A percentile compares a stretch with the other conserved stretches of the same genome.
phyloP scores from a whole-genome alignment of 1,139 yeast species.

The Meyerozyma carpophila region DNA sequence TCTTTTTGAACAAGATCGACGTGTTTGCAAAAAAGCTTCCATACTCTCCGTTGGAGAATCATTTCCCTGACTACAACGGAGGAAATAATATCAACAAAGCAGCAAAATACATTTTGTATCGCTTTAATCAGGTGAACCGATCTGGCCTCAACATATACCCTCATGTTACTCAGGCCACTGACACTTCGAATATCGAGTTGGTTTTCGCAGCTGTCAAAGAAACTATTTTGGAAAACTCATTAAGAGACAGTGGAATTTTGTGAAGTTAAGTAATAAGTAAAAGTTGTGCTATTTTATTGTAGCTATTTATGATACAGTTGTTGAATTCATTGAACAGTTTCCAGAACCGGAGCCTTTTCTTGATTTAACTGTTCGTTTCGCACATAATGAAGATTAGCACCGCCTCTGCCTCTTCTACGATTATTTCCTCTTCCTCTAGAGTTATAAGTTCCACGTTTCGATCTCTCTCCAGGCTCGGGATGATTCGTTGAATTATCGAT shows the following conservation, averaged over 20 bases:
- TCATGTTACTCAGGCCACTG: constrained; percentile 92
- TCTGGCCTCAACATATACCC: constrained; percentile 81
- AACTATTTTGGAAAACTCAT: constrained; percentile 77
- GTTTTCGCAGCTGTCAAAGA: constrained; percentile 92
- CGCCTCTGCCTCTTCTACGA: constrained; percentile 15
- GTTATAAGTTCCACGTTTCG: constrained; percentile 6
- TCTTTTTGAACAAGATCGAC: constrained; percentile 86
- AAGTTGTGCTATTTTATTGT: not conserved
- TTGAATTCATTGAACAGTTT: not conserved
- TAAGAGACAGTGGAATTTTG: constrained; percentile 80
- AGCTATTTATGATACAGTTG: not conserved
- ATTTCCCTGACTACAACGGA: constrained; percentile 88
- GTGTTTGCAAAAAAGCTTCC: constrained; percentile 83
- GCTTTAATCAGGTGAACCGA: constrained; percentile 81
- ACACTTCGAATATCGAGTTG: constrained; percentile 79
- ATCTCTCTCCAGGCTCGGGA: constrained; percentile 5
- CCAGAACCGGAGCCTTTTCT: not conserved
- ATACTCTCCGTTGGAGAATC: constrained; percentile 72
- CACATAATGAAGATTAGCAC: constrained; percentile 23
- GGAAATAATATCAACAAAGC: constrained; percentile 87
- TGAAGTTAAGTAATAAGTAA: constrained; percentile 11
- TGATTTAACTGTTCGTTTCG: constrained; percentile 12
- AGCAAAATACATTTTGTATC: constrained; percentile 89
- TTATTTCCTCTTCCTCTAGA: constrained; percentile 12
- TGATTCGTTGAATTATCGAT: not conserved